Base-by-base conservation (phyloP, 192 early-diverging fungal species). In the Coemansia sp. region DNA sequence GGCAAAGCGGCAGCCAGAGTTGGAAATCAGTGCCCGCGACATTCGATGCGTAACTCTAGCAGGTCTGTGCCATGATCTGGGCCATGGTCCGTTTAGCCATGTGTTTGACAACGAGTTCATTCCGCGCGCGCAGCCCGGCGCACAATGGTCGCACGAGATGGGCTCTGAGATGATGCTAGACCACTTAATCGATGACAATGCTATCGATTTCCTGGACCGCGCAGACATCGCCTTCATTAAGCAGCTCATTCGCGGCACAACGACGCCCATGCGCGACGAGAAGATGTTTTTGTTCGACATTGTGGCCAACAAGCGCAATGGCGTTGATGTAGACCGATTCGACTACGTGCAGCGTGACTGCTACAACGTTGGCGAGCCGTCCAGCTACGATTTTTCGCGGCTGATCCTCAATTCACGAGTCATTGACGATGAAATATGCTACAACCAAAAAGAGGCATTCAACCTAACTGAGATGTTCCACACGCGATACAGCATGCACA, bases 61-160 rank as follows among this genome's bases (percentile, higher is more conserved):
- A 25, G 96, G 94, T 10, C 75, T 98, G 14, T 92, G 91, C 62
- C 96, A 98, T 73, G 96, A 98, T 72, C 80, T 98, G 14, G 89
- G 95, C n/a, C 96, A 98, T 75, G 96, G 96, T 9, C 94, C 95
- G 1, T 97, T 91, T 73, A 92, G 90, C 65, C 97, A 99, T 67
- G 82, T 96, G 12, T 99, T 99, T 86, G 97, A 99, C 66, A 87
- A 85, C 60, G 83, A 83, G 56, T 90, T 97, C 67, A 92, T 98
- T 63, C 91, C 90, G 28, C 63, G 72, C 3, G 71, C 72, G 6
- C 69, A 74, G 18, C 85, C 86, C 8, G 84, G 67, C 14, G 63
- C 76, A 2, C 56, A 61, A 1, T 91, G 89, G 90, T 84, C 78
- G 58, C 92, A 93, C 57, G 92, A 93, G 66, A 55, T 88, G 59